Conservation (phyloP, 805 yeast species). For the Saccharomyces kudriavzevii region DNA sequence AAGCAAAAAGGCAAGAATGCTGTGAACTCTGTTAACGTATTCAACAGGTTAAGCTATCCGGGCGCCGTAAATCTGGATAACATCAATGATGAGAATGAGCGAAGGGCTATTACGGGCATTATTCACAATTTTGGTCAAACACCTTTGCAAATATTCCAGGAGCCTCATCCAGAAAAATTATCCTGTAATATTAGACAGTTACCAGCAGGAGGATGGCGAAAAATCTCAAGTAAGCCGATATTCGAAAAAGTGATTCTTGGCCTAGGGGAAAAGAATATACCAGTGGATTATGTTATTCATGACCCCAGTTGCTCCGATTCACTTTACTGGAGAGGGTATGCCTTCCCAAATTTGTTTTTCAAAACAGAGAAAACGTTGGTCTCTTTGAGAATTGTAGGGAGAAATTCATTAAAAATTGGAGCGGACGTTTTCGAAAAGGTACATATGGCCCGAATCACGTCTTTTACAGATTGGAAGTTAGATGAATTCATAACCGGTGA, state of each 20-base stretch:
- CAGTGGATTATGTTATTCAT: not conserved
- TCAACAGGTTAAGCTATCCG: conserved; percentile 75
- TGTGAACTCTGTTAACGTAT: conserved; percentile 59
- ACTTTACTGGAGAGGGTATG: not conserved
- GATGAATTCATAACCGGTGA: conserved; percentile 34
- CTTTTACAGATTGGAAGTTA: conserved; percentile 20
- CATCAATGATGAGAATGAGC: conserved; percentile 65
- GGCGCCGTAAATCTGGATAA: conserved; percentile 75
- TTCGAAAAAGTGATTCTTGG: not conserved
- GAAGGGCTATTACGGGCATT: conserved; percentile 70
- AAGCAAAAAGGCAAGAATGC: conserved; percentile 73
- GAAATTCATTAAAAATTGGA: conserved; percentile 6
- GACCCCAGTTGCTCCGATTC: not conserved
- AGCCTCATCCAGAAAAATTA: conserved; percentile 50
- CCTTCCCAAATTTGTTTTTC: not conserved
- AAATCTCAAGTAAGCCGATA: not conserved
- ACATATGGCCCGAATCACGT: conserved; percentile 28
- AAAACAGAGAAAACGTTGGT: not conserved
- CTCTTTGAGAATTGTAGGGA: conserved; percentile 1
- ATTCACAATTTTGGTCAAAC: conserved; percentile 92
- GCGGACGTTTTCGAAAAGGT: conserved; percentile 22
- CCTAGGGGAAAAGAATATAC: not conserved
- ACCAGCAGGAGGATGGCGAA: not conserved
- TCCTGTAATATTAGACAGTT: conserved; percentile 9
- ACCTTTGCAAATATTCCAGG: conserved; percentile 61